Evolutionary conservation across 2,329 filamentous ascomycete species (phyloP).

Genomic region (Ilyonectria mors-panacis): DNA sequence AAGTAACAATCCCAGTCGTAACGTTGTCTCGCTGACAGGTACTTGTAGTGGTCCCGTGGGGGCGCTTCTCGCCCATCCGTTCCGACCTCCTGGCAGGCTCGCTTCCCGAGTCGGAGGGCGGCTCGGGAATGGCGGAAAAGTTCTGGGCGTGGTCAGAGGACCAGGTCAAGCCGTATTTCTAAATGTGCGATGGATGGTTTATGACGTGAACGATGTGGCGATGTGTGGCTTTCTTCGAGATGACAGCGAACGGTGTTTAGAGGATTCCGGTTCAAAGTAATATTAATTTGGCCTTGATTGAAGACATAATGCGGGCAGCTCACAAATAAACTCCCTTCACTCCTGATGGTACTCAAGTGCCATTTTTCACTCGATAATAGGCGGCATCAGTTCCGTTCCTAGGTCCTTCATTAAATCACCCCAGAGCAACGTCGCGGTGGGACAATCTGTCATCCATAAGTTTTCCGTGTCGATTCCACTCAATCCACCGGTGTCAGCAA

Average conservation of each 20-base stretch:
- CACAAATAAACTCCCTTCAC: neutral
- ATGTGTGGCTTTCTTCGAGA: neutral
- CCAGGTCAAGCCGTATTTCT: constrained; percentile 51
- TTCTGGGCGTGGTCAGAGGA: constrained; percentile 61
- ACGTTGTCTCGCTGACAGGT: constrained; percentile 7
- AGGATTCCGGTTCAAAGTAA: neutral
- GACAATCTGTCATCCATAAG: constrained; percentile 35
- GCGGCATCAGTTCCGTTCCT: constrained; percentile 34
- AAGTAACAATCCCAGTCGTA: neutral
- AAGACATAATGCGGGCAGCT: neutral
- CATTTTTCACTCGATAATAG: constrained; percentile 5
- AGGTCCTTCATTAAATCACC: constrained; percentile 43
- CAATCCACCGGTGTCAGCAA: constrained; percentile 13
- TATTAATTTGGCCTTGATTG: neutral
- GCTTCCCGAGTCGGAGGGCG: constrained; percentile 55
- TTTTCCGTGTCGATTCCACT: constrained; percentile 17
- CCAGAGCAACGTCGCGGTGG: constrained; percentile 38
- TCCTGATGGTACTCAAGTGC: neutral
- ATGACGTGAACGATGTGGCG: neutral
- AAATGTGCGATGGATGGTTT: neutral
- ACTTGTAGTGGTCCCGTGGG: constrained; percentile 51
- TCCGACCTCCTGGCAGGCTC: constrained; percentile 50
- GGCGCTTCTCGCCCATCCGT: constrained; percentile 54
- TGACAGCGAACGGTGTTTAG: neutral
- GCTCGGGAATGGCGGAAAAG: constrained; percentile 53